These are phyloP conservation scores for Neurospora sublineolata DNA, from an alignment of 495 filamentous ascomycete genomes.

Conservation along the genomic window DNA sequence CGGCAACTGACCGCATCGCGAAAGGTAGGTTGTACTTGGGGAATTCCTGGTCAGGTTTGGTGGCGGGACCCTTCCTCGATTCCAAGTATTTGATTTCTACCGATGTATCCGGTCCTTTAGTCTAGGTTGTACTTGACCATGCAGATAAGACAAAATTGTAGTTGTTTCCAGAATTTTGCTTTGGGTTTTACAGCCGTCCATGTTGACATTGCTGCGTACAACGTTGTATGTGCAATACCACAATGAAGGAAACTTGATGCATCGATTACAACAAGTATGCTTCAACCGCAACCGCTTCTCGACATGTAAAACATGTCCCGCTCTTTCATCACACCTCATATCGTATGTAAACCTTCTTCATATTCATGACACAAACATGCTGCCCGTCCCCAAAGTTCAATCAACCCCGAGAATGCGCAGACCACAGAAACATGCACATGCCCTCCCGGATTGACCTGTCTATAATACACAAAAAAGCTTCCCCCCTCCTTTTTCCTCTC, in stretches of 20 bases:
- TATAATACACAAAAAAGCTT: conserved; percentile 12
- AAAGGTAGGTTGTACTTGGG: background rate
- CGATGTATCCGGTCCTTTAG: background rate
- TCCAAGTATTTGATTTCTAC: background rate
- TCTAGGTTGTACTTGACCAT: too few relatives aligned
- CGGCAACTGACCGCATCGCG: background rate
- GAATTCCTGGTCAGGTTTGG: too few relatives aligned
- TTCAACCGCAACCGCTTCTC: background rate
- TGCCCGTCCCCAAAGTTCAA: background rate
- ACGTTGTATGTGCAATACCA: background rate
- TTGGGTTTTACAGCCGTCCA: background rate
- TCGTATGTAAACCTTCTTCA: background rate
- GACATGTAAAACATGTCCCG: background rate
- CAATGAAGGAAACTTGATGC: background rate
- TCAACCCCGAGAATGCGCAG: background rate
- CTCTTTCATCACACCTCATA: background rate
- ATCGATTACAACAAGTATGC: background rate
- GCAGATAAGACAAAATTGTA: background rate
- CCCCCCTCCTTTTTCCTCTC: background rate
- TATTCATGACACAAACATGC: background rate
- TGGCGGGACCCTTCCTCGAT: too few relatives aligned
- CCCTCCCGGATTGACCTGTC: conserved; percentile 4
- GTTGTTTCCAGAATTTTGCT: background rate
- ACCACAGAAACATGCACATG: background rate
- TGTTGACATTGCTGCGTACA: background rate